Base-by-base conservation (phyloP, 2,329 filamentous ascomycete species). In the Ophiostoma populinum region DNA sequence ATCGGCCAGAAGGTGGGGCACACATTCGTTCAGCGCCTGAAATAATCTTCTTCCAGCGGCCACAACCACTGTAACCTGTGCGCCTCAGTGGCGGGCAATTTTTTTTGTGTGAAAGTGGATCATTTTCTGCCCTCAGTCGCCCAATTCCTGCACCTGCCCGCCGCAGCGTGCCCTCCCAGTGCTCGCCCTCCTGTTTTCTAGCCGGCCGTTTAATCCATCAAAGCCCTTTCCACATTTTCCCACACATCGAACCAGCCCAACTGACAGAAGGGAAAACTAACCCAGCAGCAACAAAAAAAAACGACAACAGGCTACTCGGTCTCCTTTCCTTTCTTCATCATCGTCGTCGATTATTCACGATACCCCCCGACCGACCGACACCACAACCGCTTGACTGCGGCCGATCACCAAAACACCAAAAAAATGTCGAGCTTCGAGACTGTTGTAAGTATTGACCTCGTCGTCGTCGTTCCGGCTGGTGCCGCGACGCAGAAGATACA, bases 381-480 rank as follows among this genome's bases (percentile, higher is more conserved):
- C 35, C 29, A 35, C 31, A 39, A 35, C 30, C 30, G 30, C 30
- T 42, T 43, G n/a, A 30, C 25, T 43, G 35, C 38, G 36, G 37
- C 38, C 40, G 41, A 40, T 34, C 24, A 34, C 36, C 34, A 38
- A 28, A 32, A 16, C 26, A 34, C 21, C 38, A 49, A 70, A 64
- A 57, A 64, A 57, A 75, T 76, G 71, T 75, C 71, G 58, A 69
- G 66, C 55, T 76, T 77, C 62, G 73, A 77, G 66, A 57, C 62
- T 60, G 70, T 75, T 66, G 73, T 77, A 63, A 75, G 72, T 76
- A 53, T 43, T 38, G 18, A 32, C 19, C 19, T n/a, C n/a, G n/a
- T n/a, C n/a, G n/a, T n/a, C n/a, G n/a, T n/a, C n/a, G n/a, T n/a
- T n/a, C n/a, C n/a, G n/a, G n/a, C n/a, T n/a, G n/a, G n/a, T n/a